Percentiles rank a stretch among this genome's conserved stretches.
Conservation (phyloP, 768 basidiomycete species). For the Lactifluus volemus region DNA sequence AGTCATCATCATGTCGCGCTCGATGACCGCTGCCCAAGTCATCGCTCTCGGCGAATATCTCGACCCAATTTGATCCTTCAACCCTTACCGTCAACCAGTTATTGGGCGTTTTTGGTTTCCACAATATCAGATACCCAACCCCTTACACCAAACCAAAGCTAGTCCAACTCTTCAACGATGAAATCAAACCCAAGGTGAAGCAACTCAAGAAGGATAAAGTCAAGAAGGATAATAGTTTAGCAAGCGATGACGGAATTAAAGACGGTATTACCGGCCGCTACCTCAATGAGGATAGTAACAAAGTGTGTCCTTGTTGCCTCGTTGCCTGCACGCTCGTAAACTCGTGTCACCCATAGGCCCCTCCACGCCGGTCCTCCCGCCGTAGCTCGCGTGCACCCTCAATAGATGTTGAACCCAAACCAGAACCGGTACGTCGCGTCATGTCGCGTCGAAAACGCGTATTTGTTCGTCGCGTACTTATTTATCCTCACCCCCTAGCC, state of each 20-base stretch:
- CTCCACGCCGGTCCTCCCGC: slow-evolving; percentile 48
- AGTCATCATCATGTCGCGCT: slow-evolving; percentile 49
- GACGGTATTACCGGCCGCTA: slow-evolving; percentile 78
- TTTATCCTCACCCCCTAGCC: slow-evolving; percentile 35
- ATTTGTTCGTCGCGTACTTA: slow-evolving; percentile 18
- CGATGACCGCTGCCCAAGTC: slow-evolving; percentile 66
- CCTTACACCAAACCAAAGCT: slow-evolving; percentile 74
- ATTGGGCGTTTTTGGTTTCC: slow-evolving; percentile 66
- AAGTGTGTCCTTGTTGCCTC: slow-evolving; percentile 30
- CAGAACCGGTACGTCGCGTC: slow-evolving; percentile 46
- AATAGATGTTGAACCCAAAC: slow-evolving; percentile 33
- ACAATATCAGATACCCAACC: slow-evolving; percentile 64
- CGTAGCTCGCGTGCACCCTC: slow-evolving; percentile 51
- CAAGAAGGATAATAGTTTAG: slow-evolving; percentile 56
- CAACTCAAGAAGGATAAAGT: slow-evolving; percentile 57
- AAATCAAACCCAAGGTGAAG: slow-evolving; percentile 52
- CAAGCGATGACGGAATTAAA: slow-evolving; percentile 76
- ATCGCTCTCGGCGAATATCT: slow-evolving; percentile 72
- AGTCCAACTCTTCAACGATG: slow-evolving; percentile 66
- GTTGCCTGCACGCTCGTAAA: slow-evolving; percentile 13
- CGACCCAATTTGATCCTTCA: slow-evolving; percentile 64
- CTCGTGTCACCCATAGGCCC: slow-evolving; percentile 22
- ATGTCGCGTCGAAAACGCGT: slow-evolving; percentile 12
- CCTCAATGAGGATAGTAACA: slow-evolving; percentile 36
- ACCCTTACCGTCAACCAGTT: slow-evolving; percentile 75